phyloP scores from a whole-genome alignment of 108 stramenopile species.

The Skeletonema costatum region DNA sequence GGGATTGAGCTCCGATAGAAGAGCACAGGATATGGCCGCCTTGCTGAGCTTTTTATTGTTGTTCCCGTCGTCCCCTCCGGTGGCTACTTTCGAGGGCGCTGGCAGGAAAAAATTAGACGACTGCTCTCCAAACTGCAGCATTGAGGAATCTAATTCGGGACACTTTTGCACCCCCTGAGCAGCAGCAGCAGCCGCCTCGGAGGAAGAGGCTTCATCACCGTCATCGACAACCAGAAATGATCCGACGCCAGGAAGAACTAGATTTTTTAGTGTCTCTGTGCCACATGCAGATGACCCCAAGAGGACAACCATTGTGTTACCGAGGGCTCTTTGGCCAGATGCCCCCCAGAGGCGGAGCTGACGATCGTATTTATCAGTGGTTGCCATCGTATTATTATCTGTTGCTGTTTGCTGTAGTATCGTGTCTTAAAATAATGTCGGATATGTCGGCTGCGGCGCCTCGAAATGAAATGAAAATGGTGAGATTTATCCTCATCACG shows the following conservation, averaged over 20 bases:
- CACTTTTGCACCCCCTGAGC: slow-evolving; percentile 4
- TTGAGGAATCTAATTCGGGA: slow-evolving; percentile 9
- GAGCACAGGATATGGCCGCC: slow-evolving; percentile 31
- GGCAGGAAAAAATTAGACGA: slow-evolving; percentile 81
- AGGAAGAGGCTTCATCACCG: slow-evolving; percentile 11
- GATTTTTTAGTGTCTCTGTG: slow-evolving; percentile 98
- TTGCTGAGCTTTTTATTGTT: slow-evolving; percentile 15
- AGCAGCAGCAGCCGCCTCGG: slow-evolving; percentile 38
- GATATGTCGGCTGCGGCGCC: too few relatives aligned
- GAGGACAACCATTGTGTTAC: slow-evolving; percentile 69
- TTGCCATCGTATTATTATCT: slow-evolving; percentile 77
- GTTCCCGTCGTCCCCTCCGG: background rate
- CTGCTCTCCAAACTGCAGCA: slow-evolving; percentile 16
- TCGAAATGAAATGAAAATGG: too few relatives aligned
- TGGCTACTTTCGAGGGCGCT: slow-evolving; percentile 2
- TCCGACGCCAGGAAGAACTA: slow-evolving; percentile 98
- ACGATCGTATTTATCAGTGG: slow-evolving; percentile 97
- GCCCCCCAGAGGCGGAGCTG: slow-evolving; percentile 99
- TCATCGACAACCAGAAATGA: slow-evolving; percentile 91
- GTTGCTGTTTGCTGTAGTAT: too few relatives aligned
- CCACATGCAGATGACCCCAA: slow-evolving; percentile 89
- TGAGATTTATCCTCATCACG: too few relatives aligned
- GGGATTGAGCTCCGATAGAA: slow-evolving; percentile 81
- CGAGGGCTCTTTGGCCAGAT: slow-evolving; percentile 84
- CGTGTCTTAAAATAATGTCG: too few relatives aligned